A percentile compares a stretch with the other conserved stretches of the same genome.
phyloP scores from a whole-genome alignment of 116 monocot genomes.

The Zostera marina region DNA sequence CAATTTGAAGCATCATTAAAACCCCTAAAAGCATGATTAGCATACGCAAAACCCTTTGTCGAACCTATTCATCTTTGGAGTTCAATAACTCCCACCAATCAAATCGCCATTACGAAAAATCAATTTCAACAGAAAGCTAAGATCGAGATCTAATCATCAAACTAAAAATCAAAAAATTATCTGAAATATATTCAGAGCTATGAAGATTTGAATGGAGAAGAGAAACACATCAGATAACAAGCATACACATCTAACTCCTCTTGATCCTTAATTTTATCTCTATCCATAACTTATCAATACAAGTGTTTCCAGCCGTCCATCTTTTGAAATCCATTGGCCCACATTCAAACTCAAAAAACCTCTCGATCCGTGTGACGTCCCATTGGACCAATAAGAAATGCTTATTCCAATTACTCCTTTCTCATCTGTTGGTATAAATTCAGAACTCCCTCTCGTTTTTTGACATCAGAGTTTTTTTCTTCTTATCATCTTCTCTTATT shows the following conservation, averaged over 20 bases:
- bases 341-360: conserved; percentile 9
- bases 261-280: conserved; percentile 1
- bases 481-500: background rate
- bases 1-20: background rate
- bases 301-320: conserved; percentile 16
- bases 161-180: conserved; percentile 10
- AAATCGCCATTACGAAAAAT: background rate
- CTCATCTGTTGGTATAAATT: conserved; percentile 8
- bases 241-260: background rate
- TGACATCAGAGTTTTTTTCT: background rate
- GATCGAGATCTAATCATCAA: conserved; percentile 9
- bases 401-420: conserved; percentile 1
- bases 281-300: background rate
- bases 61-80: conserved; percentile 12
- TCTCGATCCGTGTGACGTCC: conserved; percentile 22
- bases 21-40: conserved; percentile 6
- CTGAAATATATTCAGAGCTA: conserved; percentile 6
- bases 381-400: conserved; percentile 25
- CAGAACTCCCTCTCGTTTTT: background rate
- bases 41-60: conserved; percentile 16
- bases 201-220: conserved; percentile 12
- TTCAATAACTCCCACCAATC: conserved; percentile 16
- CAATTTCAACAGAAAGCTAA: conserved; percentile 19
- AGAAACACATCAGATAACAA: conserved; percentile 32
- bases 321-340: conserved; percentile 9